phyloP scores from a whole-genome alignment of 768 basidiomycete genomes.

The Panaeolus papilionaceus region DNA sequence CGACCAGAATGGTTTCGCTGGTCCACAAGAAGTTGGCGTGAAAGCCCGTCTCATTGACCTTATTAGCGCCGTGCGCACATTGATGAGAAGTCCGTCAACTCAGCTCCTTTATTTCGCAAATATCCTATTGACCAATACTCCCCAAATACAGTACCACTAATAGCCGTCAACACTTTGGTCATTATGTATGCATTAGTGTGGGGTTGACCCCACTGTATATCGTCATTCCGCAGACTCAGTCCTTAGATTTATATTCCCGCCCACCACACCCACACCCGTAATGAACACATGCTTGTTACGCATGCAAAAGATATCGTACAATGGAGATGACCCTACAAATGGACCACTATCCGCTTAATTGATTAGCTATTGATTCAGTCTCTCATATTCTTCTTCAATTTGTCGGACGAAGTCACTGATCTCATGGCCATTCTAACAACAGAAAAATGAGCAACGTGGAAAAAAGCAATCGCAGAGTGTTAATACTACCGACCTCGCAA shows the following conservation, averaged over 20 bases:
- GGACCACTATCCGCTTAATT: conserved; percentile 15
- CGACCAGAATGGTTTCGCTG: conserved; percentile 65
- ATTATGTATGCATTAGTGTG: conserved; percentile 86
- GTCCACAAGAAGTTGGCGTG: conserved; percentile 64
- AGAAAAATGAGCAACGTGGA: conserved; percentile 20
- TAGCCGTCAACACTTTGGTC: conserved; percentile 84
- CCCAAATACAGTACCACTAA: conserved; percentile 79
- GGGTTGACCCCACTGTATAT: conserved; percentile 39
- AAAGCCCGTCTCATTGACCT: conserved; percentile 91
- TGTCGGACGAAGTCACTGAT: conserved; percentile 76
- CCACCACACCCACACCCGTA: conserved; percentile 1
- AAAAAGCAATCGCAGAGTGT: not conserved
- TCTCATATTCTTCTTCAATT: conserved; percentile 76
- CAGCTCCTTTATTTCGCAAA: conserved; percentile 20
- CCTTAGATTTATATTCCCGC: conserved; percentile 6
- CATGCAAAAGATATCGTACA: conserved; percentile 6
- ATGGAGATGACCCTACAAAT: not conserved
- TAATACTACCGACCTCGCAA: conserved; percentile 63
- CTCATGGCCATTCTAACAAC: conserved; percentile 71
- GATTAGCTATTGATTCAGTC: conserved; percentile 51
- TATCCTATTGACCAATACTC: conserved; percentile 12
- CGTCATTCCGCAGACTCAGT: not conserved
- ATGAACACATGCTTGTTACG: not conserved
- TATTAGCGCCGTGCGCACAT: conserved; percentile 92
- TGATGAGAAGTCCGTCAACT: conserved; percentile 89